These are phyloP conservation scores for Claviceps lovelessii DNA, from an alignment of 2,329 filamentous ascomycete genomes.

Conservation along the genomic window DNA sequence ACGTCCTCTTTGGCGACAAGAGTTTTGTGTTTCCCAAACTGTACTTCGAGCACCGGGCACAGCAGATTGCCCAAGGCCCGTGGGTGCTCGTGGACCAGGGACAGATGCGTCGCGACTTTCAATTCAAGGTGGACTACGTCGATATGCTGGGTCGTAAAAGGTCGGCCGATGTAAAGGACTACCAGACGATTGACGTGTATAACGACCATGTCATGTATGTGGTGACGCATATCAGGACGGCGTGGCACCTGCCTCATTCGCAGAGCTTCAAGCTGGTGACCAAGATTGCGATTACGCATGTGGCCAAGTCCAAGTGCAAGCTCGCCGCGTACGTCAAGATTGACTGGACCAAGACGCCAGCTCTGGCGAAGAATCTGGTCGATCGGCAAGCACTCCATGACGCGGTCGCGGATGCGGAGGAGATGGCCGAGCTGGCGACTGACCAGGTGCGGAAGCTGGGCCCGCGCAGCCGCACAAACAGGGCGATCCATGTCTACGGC, in stretches of 20 bases:
- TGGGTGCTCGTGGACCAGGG: conserved; percentile 62
- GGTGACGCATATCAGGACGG: conserved; percentile 45
- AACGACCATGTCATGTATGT: conserved; percentile 61
- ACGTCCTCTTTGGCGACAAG: conserved; percentile 92
- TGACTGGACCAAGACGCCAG: conserved; percentile 64
- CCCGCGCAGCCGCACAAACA: conserved; percentile 57
- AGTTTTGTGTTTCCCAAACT: conserved; percentile 86
- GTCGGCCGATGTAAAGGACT: conserved; percentile 55
- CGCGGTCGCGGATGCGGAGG: conserved; percentile 55
- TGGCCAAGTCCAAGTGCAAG: conserved; percentile 84
- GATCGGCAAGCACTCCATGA: conserved; percentile 63
- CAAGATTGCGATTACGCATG: conserved; percentile 87
- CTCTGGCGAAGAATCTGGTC: conserved; percentile 45
- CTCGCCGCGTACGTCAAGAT: conserved; percentile 76
- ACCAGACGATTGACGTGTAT: conserved; percentile 73
- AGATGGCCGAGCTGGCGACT: conserved; percentile 60
- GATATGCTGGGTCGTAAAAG: conserved; percentile 50
- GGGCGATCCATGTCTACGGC: conserved; percentile 68
- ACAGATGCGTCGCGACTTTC: conserved; percentile 62
- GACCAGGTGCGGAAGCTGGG: conserved; percentile 67
- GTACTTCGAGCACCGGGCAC: conserved; percentile 68
- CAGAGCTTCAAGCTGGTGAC: conserved; percentile 67
- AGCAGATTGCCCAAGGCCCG: conserved; percentile 70
- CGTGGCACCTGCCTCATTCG: conserved; percentile 77
- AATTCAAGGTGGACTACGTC: conserved; percentile 57